Evolutionary conservation across 768 basidiomycete species (phyloP).

Genomic region (Trametes cingulata): DNA sequence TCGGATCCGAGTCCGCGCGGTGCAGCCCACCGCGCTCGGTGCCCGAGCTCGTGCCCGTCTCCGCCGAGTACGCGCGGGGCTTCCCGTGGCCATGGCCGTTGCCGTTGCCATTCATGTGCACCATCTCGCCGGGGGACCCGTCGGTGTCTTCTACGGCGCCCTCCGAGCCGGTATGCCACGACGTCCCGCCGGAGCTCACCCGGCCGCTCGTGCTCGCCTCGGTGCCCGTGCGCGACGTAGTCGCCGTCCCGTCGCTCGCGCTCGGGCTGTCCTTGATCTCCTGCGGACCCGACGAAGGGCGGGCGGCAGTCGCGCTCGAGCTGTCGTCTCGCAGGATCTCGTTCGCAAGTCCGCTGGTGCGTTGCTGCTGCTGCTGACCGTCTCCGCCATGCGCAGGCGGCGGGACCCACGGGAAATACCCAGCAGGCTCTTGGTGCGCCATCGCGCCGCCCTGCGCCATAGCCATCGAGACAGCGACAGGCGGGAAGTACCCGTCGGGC

Average conservation of each 20-base stretch:
- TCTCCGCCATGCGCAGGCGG: neutral
- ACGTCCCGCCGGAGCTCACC: constrained; percentile 29
- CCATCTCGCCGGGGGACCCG: neutral
- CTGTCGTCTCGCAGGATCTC: constrained; percentile 28
- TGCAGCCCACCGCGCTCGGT: constrained; percentile 9
- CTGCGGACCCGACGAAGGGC: neutral
- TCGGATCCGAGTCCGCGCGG: constrained; percentile 24
- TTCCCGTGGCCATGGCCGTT: constrained; percentile 8
- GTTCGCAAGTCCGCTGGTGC: constrained; percentile 31
- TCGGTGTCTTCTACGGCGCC: constrained; percentile 1
- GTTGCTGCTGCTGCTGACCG: neutral
- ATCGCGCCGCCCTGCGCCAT: constrained; percentile 9
- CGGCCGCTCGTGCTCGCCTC: constrained; percentile 7
- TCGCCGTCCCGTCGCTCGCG: constrained; percentile 17
- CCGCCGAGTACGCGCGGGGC: constrained; percentile 22
- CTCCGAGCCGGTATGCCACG: constrained; percentile 25
- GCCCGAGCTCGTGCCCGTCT: constrained; percentile 7
- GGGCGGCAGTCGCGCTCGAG: constrained; percentile 7
- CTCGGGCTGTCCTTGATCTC: constrained; percentile 13
- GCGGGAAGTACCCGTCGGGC: constrained; percentile 45
- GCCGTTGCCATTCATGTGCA: constrained; percentile 1
- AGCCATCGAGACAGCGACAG: constrained; percentile 29
- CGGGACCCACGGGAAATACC: constrained; percentile 47
- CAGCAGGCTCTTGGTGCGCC: constrained; percentile 26
- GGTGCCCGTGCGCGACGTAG: constrained; percentile 9